Evolutionary conservation across 805 yeast genomes (phyloP).

Genomic region (Kodamaea laetipori): DNA sequence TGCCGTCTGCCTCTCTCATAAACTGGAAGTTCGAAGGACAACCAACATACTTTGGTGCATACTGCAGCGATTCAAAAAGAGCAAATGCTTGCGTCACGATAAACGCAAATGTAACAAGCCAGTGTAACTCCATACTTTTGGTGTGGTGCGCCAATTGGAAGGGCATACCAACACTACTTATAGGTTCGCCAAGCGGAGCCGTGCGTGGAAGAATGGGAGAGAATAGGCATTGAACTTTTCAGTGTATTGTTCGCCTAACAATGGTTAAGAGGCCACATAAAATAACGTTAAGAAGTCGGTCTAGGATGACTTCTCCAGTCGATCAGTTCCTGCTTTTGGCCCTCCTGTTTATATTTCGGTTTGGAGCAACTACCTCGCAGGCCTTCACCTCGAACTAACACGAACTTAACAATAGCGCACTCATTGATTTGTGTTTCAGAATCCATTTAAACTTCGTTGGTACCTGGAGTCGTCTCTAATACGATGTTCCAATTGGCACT

Average conservation of each 20-base stretch:
- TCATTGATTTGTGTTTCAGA: conserved; percentile 1
- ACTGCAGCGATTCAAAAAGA: conserved; percentile 6
- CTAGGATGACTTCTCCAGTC: neutral
- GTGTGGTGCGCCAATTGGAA: too few species aligned
- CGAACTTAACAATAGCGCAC: too few species aligned
- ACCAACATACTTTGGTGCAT: conserved; percentile 19
- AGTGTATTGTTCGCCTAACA: neutral
- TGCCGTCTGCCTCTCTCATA: conserved; percentile 9
- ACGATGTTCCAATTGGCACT: neutral
- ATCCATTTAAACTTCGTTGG: neutral
- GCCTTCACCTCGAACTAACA: too few species aligned
- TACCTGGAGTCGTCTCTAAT: conserved; percentile 2
- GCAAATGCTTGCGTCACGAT: neutral
- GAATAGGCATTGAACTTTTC: neutral
- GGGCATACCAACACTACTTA: neutral
- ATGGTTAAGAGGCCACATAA: neutral
- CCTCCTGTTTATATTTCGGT: too few species aligned
- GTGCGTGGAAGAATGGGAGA: neutral
- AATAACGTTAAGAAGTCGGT: neutral
- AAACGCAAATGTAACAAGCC: conserved; percentile 1
- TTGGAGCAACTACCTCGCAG: too few species aligned
- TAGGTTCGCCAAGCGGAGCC: neutral
- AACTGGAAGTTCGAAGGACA: conserved; percentile 12
- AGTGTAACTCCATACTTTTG: neutral
- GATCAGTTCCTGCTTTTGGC: too few species aligned